Evolutionary conservation across 441 rosid species (phyloP), one percentile per base, ranked within the genome.

Genomic region (Aquilaria agallochum): DNA sequence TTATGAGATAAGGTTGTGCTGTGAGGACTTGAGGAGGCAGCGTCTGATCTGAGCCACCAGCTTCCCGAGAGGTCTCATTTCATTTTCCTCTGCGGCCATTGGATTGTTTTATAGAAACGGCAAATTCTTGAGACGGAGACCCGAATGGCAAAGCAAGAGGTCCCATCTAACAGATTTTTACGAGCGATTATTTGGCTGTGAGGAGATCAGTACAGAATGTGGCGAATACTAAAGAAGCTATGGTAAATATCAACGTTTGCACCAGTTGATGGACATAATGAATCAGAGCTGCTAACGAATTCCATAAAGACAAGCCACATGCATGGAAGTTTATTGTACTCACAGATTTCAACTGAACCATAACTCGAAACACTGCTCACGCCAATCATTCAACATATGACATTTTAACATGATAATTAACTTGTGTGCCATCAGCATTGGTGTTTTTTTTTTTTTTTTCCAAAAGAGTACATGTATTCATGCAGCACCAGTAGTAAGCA

Each of bases 1-100:
- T 74, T 36, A 67, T 55, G 71, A 45, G 93, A 86, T 86, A 83
- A 85, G 92, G 67, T 75, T 47, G 61, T 58, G 61, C 4, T 52
- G 11, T 60, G 30, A 44, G n/a, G 32, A 31, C n/a, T 42, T 61
- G 59, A 12, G 54, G 63, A 20, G 60, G 49, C 53, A 52, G 54
- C 31, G 13, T 53, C 55, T 40, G 40, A 51, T 74, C 27, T 72
- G 64, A 76, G 47, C 83, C 83, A 79, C 82, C 67, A 52, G 70
- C 40, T 42, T 59, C 52, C 58, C 64, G 49, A 40, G 42, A 36
- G 10, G 58, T 33, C 44, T 4, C 46, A 9, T 32, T 49, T 4
- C 46, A 9, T 32, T 49, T 54, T 54, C 3, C 50, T 53, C 44
- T 2, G 40, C 42, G 50, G 60, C 51, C 70, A 66, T 52, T 47